Base-by-base conservation (phyloP, 176 grass and related monocot genomes). In the Carex myosuroides region DNA sequence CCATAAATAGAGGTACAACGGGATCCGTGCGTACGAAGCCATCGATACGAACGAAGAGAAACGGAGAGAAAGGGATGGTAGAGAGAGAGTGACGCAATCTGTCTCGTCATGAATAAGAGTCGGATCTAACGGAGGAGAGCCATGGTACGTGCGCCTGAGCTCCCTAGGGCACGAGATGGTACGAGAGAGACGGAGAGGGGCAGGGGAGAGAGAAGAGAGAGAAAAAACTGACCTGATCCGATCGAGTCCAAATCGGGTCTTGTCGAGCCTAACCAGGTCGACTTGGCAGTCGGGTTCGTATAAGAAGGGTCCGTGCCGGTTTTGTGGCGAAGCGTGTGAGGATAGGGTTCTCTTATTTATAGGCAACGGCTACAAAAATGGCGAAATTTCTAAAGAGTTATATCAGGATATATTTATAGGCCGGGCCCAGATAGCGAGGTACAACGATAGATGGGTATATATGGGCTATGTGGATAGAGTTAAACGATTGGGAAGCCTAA, bases 191-290 rank as follows among this genome's bases (percentile, higher is more conserved):
- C 20, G 44, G 22, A n/a, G 8, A 46, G 14, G 39, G 50, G 13
- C 3, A 55, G 4, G 24, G 10, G 22, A 26, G 39, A 67, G 10
- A 55, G 13, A 57, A 21, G 16, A 57, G 80, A 67, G 41, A 82
- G 80, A 83, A 63, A 54, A 67, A 82, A 5, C 81, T 83, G 81
- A 83, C 81, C 81, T 83, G 81, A 66, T 83, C 52, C 42, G 81
- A 30, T 83, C 81, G 81, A 83, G 81, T 69, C 81, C 62, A 53
- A 69, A 69, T 16, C 64, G 62, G 48, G 81, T 83, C 60, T 62
- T 63, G 53, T 53, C 13, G 81, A 83, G 18, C 24, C 60, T 54
- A 52, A 69, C 39, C 46, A 57, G 60, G 61, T 61, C 39, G 80
- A 50, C 26, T 82, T 48, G 56, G 79, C 16, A 79, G 24, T 83